A percentile compares a stretch with the other conserved stretches of the same genome.
Evolutionary conservation across 805 yeast species (phyloP).

Genomic region (Allodekkera sacchari): DNA sequence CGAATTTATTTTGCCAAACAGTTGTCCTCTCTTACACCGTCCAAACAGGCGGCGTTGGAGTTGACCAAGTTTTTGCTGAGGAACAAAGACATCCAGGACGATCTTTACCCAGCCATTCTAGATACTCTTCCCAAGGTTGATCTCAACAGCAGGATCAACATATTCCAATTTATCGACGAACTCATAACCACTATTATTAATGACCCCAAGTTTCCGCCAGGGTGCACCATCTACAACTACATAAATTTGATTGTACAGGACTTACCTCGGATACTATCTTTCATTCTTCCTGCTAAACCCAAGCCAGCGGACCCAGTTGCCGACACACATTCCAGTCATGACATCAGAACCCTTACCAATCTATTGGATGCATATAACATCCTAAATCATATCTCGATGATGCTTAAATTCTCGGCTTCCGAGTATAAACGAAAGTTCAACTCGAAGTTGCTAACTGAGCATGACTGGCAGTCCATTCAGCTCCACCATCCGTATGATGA

Average conservation of each 20-base stretch:
- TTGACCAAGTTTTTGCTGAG: conserved; percentile 50
- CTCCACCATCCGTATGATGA: conserved; percentile 26
- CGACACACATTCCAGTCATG: conserved; percentile 4
- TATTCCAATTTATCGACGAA: conserved; percentile 65
- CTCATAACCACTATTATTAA: conserved; percentile 29
- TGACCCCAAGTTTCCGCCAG: conserved; percentile 6
- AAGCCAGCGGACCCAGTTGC: neutral
- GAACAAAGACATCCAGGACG: conserved; percentile 54
- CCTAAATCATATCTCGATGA: conserved; percentile 18
- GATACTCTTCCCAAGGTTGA: conserved; percentile 48
- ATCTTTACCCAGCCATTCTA: conserved; percentile 56
- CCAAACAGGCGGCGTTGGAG: conserved; percentile 40
- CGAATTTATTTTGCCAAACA: conserved; percentile 66
- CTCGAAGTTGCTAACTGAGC: conserved; percentile 24
- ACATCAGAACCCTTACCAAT: conserved; percentile 20
- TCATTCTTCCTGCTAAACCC: conserved; percentile 27
- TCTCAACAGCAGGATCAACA: conserved; percentile 55
- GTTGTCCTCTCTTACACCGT: conserved; percentile 57
- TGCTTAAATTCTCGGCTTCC: conserved; percentile 10
- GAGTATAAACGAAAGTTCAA: conserved; percentile 22
- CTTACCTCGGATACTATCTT: conserved; percentile 24
- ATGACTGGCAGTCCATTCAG: conserved; percentile 26
- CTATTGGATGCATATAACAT: conserved; percentile 19
- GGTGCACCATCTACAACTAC: conserved; percentile 8
- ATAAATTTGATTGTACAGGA: conserved; percentile 21